phyloP scores from a whole-genome alignment of 208 protist species.

The Borovskyia barvae region DNA sequence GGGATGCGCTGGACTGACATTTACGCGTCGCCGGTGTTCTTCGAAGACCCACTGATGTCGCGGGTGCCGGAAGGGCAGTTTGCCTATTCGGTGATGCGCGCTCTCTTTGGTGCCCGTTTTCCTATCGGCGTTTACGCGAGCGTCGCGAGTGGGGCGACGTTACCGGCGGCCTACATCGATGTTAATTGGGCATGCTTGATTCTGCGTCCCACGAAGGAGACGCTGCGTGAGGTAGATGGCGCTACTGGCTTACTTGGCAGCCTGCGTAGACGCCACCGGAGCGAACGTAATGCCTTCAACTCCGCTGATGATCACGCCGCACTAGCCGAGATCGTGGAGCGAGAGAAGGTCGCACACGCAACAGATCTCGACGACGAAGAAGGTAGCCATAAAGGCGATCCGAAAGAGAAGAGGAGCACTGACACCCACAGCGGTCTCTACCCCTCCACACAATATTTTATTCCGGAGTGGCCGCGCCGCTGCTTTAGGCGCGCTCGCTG shows the following conservation, averaged over 20 bases:
- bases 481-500: no score
- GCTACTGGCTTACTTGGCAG: background rate
- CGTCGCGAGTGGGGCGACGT: conserved; percentile 23
- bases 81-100: conserved; percentile 29
- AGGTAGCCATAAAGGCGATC: background rate
- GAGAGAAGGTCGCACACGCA: background rate
- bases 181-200: conserved; percentile 47
- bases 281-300: background rate
- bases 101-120: conserved; percentile 25
- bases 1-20: conserved; percentile 60
- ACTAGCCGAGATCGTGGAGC: background rate
- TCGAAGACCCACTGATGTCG: conserved; percentile 14
- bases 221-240: background rate
- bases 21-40: conserved; percentile 19
- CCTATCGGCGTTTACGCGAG: conserved; percentile 34
- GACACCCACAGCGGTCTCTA: background rate
- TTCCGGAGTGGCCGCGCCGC: background rate
- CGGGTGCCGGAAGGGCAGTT: conserved; percentile 37
- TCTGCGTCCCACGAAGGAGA: conserved; percentile 29
- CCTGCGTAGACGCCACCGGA: background rate
- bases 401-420: no score
- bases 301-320: background rate
- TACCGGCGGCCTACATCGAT: conserved; percentile 43
- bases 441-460: background rate
- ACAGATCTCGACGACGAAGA: background rate